A percentile compares a stretch with the other conserved stretches of the same genome.
These are phyloP conservation scores for Cystobasidium slooffiae DNA, from an alignment of 1,284 basidiomycete genomes.

Conservation along the genomic window DNA sequence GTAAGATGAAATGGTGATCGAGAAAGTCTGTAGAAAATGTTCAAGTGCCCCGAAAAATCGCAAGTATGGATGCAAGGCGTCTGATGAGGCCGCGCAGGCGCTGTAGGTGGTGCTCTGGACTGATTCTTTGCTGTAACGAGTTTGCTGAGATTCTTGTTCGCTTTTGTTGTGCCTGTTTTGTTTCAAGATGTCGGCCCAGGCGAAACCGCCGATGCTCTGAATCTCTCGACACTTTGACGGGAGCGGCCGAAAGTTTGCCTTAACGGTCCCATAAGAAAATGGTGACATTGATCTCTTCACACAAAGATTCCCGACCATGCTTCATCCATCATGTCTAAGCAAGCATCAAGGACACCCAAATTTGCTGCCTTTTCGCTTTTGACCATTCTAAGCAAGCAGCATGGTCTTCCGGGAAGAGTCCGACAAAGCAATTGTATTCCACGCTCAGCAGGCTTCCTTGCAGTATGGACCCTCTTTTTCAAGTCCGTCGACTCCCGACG, in stretches of 20 bases:
- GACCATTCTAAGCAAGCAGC: conserved; percentile 24
- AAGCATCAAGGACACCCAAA: background rate
- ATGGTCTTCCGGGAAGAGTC: background rate
- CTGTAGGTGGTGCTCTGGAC: no score
- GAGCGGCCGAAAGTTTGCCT: background rate
- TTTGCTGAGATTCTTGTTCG: no score
- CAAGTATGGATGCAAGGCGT: no score
- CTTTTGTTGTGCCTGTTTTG: no score
- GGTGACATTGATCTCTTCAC: background rate
- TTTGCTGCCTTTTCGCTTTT: conserved; percentile 22
- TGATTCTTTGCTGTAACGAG: no score
- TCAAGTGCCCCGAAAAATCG: no score
- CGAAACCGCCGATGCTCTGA: no score
- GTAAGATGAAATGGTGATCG: no score
- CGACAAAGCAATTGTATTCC: background rate
- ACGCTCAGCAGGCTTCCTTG: background rate
- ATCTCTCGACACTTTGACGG: background rate
- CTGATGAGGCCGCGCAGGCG: no score
- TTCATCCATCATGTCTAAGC: background rate
- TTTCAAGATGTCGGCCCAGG: no score
- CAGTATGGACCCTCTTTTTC: conserved; percentile 7
- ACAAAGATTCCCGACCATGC: background rate
- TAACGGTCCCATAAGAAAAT: conserved; percentile 8
- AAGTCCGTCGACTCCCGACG: background rate
- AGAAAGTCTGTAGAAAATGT: no score